Base-by-base conservation (phyloP, 2,329 filamentous ascomycete genomes). In the Alternaria longipes region DNA sequence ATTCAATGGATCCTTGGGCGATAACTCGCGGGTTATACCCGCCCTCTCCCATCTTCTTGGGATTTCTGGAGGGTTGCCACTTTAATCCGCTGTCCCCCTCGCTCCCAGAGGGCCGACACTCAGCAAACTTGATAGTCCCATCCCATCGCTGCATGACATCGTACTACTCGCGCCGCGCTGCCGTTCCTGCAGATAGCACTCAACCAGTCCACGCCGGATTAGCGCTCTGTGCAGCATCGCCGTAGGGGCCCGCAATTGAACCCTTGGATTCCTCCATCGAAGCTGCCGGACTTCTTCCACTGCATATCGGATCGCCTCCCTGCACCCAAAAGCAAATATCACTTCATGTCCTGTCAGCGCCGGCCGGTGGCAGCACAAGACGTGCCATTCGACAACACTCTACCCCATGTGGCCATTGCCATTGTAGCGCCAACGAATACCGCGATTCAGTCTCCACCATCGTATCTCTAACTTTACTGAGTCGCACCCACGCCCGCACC, bases 391-490 rank as follows among this genome's bases (percentile, higher is more conserved):
- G 64, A 61, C 55, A 49, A 58, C 58, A 56, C 46, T 52, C 38
- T 18, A 40, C 40, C 61, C 44, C 38, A 68, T 62, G 59, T 57
- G 54, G 53, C 22, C 46, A 32, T 40, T 57, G 51, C 52, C 20
- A 56, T 58, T 50, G 49, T 56, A 59, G 49, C 61, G 60, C 56
- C 56, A 26, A 38, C 56, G 24, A 38, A 47, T 59, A 38, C 54
- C 71, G 60, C 73, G 69, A 75, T 64, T 75, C 73, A 73, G 65
- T 62, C 53, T 42, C 56, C 56, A 46, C 58, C 54, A 59, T 55
- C 34, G 51, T 64, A 53, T 60, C 57, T 46, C 57, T 46, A 40
- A 62, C 61, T 63, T 56, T 66, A 42, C 72, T 73, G 70, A 76
- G 66, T 74, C 72, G 73, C 66, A 61, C 53, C 51, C 56, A 61